These are phyloP conservation scores for Lipomyces mesembrius DNA, from an alignment of 805 yeast genomes.

Conservation along the genomic window DNA sequence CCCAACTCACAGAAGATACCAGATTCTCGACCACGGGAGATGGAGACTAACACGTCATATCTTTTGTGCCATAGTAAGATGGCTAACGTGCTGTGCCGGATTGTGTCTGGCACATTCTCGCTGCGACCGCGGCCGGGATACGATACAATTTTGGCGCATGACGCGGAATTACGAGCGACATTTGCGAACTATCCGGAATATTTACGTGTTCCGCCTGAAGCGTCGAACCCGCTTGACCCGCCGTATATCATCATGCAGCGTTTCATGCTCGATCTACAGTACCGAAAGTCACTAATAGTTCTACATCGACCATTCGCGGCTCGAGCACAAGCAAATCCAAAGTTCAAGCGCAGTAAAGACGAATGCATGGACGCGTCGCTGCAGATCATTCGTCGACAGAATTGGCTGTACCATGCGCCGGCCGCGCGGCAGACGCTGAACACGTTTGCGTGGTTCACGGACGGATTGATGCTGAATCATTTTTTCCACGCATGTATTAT, in stretches of 20 bases:
- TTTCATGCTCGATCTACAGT: slow-evolving; percentile 42
- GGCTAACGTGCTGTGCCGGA: slow-evolving; percentile 27
- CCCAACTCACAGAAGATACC: slow-evolving; percentile 35
- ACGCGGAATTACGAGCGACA: slow-evolving; percentile 39
- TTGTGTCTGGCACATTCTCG: slow-evolving; percentile 31
- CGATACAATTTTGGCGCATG: slow-evolving; percentile 38
- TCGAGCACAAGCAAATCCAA: slow-evolving; percentile 19
- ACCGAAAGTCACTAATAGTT: slow-evolving; percentile 41
- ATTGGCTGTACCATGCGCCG: slow-evolving; percentile 35
- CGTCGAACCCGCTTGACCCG: slow-evolving; percentile 36
- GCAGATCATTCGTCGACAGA: slow-evolving; percentile 32
- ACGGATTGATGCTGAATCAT: slow-evolving; percentile 32
- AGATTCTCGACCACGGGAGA: slow-evolving; percentile 27
- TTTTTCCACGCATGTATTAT: slow-evolving; percentile 37
- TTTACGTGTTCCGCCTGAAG: slow-evolving; percentile 37
- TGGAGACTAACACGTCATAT: slow-evolving; percentile 39
- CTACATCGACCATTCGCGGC: slow-evolving; percentile 42
- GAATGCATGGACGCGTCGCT: slow-evolving; percentile 36
- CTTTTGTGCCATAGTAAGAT: slow-evolving; percentile 32
- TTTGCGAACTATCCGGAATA: slow-evolving; percentile 40
- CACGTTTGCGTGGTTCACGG: slow-evolving; percentile 31
- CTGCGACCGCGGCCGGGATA: slow-evolving; percentile 35
- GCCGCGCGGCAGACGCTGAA: slow-evolving; percentile 23
- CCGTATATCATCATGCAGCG: slow-evolving; percentile 42
- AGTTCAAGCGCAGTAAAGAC: slow-evolving; percentile 31